Percentiles rank a stretch among this genome's conserved stretches.
Evolutionary conservation across 148 eudicot species (phyloP).

Genomic region (Heliamphora exappendiculata): DNA sequence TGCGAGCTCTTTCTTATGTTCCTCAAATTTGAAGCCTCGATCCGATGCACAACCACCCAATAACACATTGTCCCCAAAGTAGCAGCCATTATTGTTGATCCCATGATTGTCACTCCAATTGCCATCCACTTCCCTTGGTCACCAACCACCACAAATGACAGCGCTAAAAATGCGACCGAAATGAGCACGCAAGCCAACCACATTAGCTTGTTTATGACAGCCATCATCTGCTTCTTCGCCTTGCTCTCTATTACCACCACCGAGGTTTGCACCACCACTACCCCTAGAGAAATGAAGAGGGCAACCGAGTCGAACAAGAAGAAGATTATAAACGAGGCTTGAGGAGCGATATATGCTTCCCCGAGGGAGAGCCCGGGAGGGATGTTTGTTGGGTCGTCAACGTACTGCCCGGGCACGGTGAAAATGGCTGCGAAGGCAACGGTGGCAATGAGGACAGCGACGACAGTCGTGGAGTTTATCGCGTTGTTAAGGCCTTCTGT

Average conservation of each 20-base stretch:
- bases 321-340: constrained; percentile 42
- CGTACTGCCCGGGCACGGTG: constrained; percentile 68
- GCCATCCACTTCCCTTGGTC: constrained; percentile 54
- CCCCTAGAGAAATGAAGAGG: constrained; percentile 72
- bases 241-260: constrained; percentile 79
- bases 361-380: constrained; percentile 53
- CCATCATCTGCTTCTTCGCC: constrained; percentile 87
- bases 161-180: constrained; percentile 63
- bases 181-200: constrained; percentile 74
- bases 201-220: constrained; percentile 77
- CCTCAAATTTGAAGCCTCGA: constrained; percentile 42
- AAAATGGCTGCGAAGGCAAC: constrained; percentile 82
- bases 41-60: constrained; percentile 70
- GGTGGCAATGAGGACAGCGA: constrained; percentile 69
- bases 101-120: constrained; percentile 59
- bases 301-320: constrained; percentile 65
- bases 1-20: constrained; percentile 35
- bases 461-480: constrained; percentile 69
- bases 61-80: constrained; percentile 74
- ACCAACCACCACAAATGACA: constrained; percentile 66
- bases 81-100: constrained; percentile 60
- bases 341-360: constrained; percentile 59
- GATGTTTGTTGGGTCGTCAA: constrained; percentile 38
- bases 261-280: constrained; percentile 74
- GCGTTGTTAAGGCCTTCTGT: constrained; percentile 72